Evolutionary conservation across 345 rosid genomes (phyloP).

Genomic region (Lagerstroemia speciosa): DNA sequence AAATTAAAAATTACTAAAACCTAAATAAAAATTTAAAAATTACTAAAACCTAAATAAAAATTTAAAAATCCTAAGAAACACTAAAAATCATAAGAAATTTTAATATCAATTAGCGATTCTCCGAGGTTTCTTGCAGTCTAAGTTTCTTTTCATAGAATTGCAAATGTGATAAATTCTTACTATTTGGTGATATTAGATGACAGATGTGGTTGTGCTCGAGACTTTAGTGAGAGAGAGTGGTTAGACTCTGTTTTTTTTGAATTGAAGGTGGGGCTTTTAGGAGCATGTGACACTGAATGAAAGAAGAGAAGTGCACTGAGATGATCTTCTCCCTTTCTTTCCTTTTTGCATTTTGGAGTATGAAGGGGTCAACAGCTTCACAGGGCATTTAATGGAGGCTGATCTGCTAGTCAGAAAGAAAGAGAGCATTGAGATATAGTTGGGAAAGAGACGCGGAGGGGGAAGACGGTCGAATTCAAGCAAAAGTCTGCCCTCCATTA

Average conservation of each 20-base stretch:
- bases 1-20: too few relatives aligned
- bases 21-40: too few relatives aligned
- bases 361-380: conserved; percentile 24
- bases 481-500: conserved; percentile 56
- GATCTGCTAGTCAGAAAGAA: conserved; percentile 26
- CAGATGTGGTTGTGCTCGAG: too few relatives aligned
- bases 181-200: too few relatives aligned
- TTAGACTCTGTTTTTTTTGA: background rate
- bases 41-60: too few relatives aligned
- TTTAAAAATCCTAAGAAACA: too few relatives aligned
- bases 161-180: too few relatives aligned
- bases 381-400: conserved; percentile 44
- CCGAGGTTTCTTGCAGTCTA: too few relatives aligned
- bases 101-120: too few relatives aligned
- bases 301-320: background rate
- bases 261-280: background rate
- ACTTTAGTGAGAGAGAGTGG: conserved; percentile 10
- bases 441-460: background rate
- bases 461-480: conserved; percentile 23
- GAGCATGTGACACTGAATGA: background rate
- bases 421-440: background rate
- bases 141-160: too few relatives aligned
- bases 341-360: too few relatives aligned
- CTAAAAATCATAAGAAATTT: too few relatives aligned
- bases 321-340: background rate